Evolutionary conservation across 2,329 filamentous ascomycete species (phyloP), one percentile per base, ranked within the genome.

Genomic region (Exophiala xenobiotica): DNA sequence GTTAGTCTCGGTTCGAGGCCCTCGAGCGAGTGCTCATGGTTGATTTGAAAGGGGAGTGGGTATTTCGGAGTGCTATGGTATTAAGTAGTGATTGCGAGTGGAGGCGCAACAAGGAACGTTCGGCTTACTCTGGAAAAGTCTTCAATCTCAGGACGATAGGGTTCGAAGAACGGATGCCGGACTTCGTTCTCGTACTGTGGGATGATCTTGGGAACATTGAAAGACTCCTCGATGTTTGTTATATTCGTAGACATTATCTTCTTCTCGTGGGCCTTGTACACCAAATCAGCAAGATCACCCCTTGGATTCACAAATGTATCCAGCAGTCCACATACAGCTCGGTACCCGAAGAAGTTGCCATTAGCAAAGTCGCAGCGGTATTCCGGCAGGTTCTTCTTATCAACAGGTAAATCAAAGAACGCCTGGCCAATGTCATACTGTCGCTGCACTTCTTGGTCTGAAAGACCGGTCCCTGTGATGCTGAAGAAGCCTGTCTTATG

Each of bases 341-440:
- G 71, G 57, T 78, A 81, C 3, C 79, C 80, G 54, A 82, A 82
- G 61, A 82, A 82, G 23, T 77, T 77, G 1, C 77, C 80, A 4
- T 71, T 68, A 18, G 73, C 76, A 1, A 78, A 70, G 40, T 78
- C 71, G 20, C 71, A 68, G 26, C 76, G 74, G 56, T 78, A 82
- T 56, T 79, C 79, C 42, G 78, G 72, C 9, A 35, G 18, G 12
- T 33, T 39, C 60, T 84, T 85, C 61, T 85, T 80, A 12, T 80
- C 76, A 0, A 74, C 68, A 0, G 80, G 70, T 0, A 84, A 68
- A 9, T 76, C 63, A 62, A 82, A 82, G 56, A 84, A 73, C 22
- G 75, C 68, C 53, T 78, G 78, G 2, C 74, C 80, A 3, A 85
- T 74, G 6, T 79, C 77, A 58, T 81, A 85, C 58, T 85, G 81